These are phyloP conservation scores for Cladosporium sp. DNA, from an alignment of 2,329 filamentous ascomycete species.

Conservation along the genomic window DNA sequence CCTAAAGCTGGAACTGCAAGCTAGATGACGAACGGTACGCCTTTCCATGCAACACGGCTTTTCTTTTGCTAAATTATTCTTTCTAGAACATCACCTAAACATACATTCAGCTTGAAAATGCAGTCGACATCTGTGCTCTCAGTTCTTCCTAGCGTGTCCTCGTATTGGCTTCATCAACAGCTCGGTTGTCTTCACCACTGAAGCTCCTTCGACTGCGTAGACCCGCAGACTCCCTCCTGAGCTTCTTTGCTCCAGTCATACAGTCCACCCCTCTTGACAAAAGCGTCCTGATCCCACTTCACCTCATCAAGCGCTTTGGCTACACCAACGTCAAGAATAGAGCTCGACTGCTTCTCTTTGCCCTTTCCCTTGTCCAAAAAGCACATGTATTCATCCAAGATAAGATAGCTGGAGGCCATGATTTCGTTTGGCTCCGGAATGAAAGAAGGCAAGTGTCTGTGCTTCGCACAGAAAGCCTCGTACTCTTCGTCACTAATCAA, in stretches of 20 bases:
- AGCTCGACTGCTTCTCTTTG: slow-evolving; percentile 27
- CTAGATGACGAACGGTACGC: neutral
- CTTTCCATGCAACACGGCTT: no score
- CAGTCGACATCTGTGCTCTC: no score
- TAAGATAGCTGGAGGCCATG: slow-evolving; percentile 48
- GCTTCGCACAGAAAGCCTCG: slow-evolving; percentile 40
- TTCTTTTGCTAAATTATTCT: no score
- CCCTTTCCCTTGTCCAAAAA: slow-evolving; percentile 42
- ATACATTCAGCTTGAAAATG: no score
- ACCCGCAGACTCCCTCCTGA: slow-evolving; percentile 1
- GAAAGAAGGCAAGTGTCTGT: slow-evolving; percentile 37
- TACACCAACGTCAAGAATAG: slow-evolving; percentile 45
- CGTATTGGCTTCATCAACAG: no score
- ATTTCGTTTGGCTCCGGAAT: slow-evolving; percentile 46
- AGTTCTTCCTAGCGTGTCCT: no score
- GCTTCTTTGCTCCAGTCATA: slow-evolving; percentile 40
- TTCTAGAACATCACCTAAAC: no score
- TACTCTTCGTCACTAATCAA: slow-evolving; percentile 28
- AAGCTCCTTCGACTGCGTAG: slow-evolving; percentile 9
- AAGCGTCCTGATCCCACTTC: slow-evolving; percentile 42
- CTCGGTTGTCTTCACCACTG: slow-evolving; percentile 6
- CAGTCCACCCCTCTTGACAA: slow-evolving; percentile 41
- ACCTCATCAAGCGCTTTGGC: slow-evolving; percentile 40
- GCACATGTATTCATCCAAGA: slow-evolving; percentile 48
- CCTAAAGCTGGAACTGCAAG: slow-evolving; percentile 44